phyloP scores from a whole-genome alignment of 2,329 filamentous ascomycete genomes.

The Alternaria ethzedia region DNA sequence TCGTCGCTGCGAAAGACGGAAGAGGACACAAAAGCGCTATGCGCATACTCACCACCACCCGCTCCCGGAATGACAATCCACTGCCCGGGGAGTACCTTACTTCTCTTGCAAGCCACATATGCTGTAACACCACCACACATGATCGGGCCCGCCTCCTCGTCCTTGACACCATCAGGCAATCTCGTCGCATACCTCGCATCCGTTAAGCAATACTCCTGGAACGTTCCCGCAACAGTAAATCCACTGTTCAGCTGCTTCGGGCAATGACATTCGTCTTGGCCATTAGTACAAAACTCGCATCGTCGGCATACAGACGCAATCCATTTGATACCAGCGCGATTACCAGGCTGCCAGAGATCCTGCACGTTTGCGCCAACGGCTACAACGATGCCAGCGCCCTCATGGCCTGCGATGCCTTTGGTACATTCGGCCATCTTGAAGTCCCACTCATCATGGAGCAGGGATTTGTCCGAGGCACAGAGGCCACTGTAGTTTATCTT shows the following conservation, averaged over 20 bases:
- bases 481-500: slow-evolving; percentile 64
- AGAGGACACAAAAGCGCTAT: background rate
- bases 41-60: slow-evolving; percentile 36
- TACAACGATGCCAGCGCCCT: slow-evolving; percentile 81
- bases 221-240: slow-evolving; percentile 51
- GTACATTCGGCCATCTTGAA: slow-evolving; percentile 32
- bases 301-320: slow-evolving; percentile 82
- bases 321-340: slow-evolving; percentile 68
- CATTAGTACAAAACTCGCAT: slow-evolving; percentile 79
- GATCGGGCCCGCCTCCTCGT: slow-evolving; percentile 55
- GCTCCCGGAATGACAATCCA: slow-evolving; percentile 50
- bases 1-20: background rate
- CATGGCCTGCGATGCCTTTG: slow-evolving; percentile 70
- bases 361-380: slow-evolving; percentile 70
- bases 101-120: slow-evolving; percentile 54
- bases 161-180: slow-evolving; percentile 52
- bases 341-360: slow-evolving; percentile 62
- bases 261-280: slow-evolving; percentile 57
- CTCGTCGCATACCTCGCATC: slow-evolving; percentile 54
- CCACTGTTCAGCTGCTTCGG: slow-evolving; percentile 71
- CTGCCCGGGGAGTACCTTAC: slow-evolving; percentile 41
- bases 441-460: slow-evolving; percentile 47
- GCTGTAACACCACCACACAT: slow-evolving; percentile 52
- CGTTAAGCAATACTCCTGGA: slow-evolving; percentile 53
- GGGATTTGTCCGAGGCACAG: slow-evolving; percentile 59